phyloP scores from a whole-genome alignment of 257 asterid species.

The Coffea eugenioides region DNA sequence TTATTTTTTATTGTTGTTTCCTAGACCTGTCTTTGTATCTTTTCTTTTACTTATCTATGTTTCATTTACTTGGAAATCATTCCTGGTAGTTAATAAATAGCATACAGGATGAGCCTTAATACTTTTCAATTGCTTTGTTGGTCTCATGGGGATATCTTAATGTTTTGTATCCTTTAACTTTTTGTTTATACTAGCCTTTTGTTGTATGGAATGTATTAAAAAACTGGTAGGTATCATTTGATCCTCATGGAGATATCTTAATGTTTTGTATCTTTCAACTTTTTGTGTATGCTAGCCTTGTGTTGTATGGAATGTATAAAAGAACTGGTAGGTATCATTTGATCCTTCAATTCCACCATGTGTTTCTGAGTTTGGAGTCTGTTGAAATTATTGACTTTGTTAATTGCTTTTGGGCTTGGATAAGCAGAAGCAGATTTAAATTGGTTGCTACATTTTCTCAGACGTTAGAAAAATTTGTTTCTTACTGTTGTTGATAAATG shows the following conservation, averaged over 20 bases:
- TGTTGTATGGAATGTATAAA: neutral
- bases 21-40: neutral
- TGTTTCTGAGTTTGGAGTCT: neutral
- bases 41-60: neutral
- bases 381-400: neutral
- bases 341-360: neutral
- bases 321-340: neutral
- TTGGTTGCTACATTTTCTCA: neutral
- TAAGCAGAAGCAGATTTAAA: neutral
- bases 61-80: neutral
- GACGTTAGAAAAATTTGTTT: neutral
- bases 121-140: neutral
- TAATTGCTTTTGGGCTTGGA: neutral
- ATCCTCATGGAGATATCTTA: neutral
- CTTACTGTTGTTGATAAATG: neutral
- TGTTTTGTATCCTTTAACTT: neutral
- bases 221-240: neutral
- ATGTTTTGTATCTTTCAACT: neutral
- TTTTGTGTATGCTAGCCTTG: neutral
- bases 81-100: neutral
- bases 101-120: neutral
- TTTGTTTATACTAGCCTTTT: neutral
- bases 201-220: neutral
- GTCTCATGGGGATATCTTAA: neutral
- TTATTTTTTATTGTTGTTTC: slow-evolving; percentile 11